phyloP scores from a whole-genome alignment of 352 stramenopile genomes.

The Globisporangium yorkense region DNA sequence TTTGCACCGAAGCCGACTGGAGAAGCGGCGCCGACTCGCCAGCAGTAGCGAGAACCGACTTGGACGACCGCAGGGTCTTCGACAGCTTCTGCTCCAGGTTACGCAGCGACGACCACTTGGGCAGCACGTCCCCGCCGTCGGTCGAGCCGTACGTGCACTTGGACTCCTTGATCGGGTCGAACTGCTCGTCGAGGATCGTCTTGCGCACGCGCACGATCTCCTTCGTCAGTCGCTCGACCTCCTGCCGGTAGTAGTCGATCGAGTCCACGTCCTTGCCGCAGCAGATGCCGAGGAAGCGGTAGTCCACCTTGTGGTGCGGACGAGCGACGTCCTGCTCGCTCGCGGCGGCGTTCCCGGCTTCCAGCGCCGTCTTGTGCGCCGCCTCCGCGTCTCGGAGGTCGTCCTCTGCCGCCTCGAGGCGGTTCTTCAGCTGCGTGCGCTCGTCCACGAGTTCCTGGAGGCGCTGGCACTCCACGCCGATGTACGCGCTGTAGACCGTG shows the following conservation, averaged over 20 bases:
- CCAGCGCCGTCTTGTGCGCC: slow-evolving; percentile 14
- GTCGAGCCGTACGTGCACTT: slow-evolving; percentile 18
- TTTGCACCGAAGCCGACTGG: slow-evolving; percentile 3
- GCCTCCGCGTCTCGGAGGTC: slow-evolving; percentile 27
- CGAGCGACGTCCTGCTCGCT: slow-evolving; percentile 21
- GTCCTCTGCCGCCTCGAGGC: slow-evolving; percentile 42
- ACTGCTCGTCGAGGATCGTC: slow-evolving; percentile 44
- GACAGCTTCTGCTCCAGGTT: slow-evolving; percentile 11
- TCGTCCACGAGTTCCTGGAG: slow-evolving; percentile 54
- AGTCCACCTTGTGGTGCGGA: slow-evolving; percentile 30
- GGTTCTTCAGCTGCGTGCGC: slow-evolving; percentile 40
- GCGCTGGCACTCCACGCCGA: slow-evolving; percentile 56
- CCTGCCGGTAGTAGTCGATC: slow-evolving; percentile 45
- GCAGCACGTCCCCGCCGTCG: not conserved
- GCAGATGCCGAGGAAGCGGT: slow-evolving; percentile 43
- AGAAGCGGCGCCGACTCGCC: slow-evolving; percentile 6
- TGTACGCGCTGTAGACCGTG: slow-evolving; percentile 60
- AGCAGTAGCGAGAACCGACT: not conserved
- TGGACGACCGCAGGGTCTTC: slow-evolving; percentile 7
- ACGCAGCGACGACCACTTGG: slow-evolving; percentile 8
- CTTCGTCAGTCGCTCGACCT: slow-evolving; percentile 41
- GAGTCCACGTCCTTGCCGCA: slow-evolving; percentile 47
- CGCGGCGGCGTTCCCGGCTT: slow-evolving; percentile 10
- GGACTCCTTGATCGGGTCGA: slow-evolving; percentile 23
- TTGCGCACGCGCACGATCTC: slow-evolving; percentile 43